Conservation (phyloP, 2,329 filamentous ascomycete genomes). For the Trichoderma semiorbis region DNA sequence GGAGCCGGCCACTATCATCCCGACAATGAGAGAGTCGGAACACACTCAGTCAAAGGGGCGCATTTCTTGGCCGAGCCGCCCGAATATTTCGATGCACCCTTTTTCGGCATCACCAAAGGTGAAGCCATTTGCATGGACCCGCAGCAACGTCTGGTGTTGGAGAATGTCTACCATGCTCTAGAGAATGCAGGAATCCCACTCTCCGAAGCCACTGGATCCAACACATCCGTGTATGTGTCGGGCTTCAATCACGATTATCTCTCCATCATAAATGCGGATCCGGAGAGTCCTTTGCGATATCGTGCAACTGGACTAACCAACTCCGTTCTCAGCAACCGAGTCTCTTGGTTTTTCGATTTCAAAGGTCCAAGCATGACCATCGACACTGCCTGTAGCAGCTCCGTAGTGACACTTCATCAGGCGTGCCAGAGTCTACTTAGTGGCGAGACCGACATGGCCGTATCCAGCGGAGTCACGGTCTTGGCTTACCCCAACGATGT, state of each 20-base stretch:
- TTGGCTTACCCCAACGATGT: constrained; percentile 30
- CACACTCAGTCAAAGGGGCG: constrained; percentile 4
- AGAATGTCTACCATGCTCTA: constrained; percentile 11
- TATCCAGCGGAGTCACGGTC: constrained; percentile 41
- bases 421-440: constrained; percentile 27
- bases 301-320: constrained; percentile 43
- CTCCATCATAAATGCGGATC: constrained; percentile 18
- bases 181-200: constrained; percentile 10
- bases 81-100: constrained; percentile 8
- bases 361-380: constrained; percentile 46
- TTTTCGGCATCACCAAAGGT: constrained; percentile 3
- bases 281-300: constrained; percentile 34
- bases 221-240: constrained; percentile 5
- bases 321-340: constrained; percentile 42
- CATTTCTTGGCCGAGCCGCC: constrained; percentile 4
- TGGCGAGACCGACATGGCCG: constrained; percentile 32
- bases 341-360: constrained; percentile 48
- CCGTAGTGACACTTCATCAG: constrained; percentile 44
- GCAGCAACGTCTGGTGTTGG: constrained; percentile 10
- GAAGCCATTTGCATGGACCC: constrained; percentile 11
- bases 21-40: constrained; percentile 5
- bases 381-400: constrained; percentile 50
- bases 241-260: constrained; percentile 13
- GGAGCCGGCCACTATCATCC: not conserved
- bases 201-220: not conserved